Evolutionary conservation across 768 basidiomycete genomes (phyloP), one percentile per base, ranked within the genome.

Genomic region (Ephemerocybe angulata): DNA sequence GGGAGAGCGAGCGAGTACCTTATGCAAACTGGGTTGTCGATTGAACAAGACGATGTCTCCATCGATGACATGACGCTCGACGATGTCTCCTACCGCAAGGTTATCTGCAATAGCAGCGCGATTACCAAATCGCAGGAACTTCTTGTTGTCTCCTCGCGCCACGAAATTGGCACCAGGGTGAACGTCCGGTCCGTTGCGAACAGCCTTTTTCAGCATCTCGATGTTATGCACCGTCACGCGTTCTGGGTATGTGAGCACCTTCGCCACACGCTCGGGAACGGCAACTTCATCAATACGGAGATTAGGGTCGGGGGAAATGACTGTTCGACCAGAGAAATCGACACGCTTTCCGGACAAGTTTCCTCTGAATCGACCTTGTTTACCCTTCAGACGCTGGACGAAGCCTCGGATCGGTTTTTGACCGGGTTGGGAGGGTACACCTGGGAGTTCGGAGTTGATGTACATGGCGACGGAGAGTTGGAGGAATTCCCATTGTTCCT

Each of bases 241-340:
- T 65, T 98, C 96, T 0, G 97, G 97, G 68, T 95, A 99, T 6
- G 97, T 99, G 58, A 99, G 71, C 50, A 97, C 83, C 71, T 94
- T 92, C 10, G 96, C 92, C 11, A 99, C 92, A 41, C 93, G 87
- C 68, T 96, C 90, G 0, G 97, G 97, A 0, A 99, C 90, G 17
- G 97, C 97, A 10, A 99, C 94, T 74, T 99, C 96, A 68, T 99
- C 97, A 65, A 99, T 97, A 49, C 93, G 87, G 59, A 99, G 74
- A 66, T 98, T 99, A n/a, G 97, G 97, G 70, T 99, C 97, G 1
- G 97, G 97, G 1, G 94, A 96, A 65, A 99, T 99, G 69, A 99
- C 97, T 6, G 97, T 99, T 62, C 97, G 89, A 4, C 86, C 96
- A 0, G 95, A 98, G 67, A 98, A 98, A 68, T 99, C 97, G 60